These are phyloP conservation scores for Epichloe elymi DNA, from an alignment of 2,329 filamentous ascomycete genomes.

Conservation along the genomic window DNA sequence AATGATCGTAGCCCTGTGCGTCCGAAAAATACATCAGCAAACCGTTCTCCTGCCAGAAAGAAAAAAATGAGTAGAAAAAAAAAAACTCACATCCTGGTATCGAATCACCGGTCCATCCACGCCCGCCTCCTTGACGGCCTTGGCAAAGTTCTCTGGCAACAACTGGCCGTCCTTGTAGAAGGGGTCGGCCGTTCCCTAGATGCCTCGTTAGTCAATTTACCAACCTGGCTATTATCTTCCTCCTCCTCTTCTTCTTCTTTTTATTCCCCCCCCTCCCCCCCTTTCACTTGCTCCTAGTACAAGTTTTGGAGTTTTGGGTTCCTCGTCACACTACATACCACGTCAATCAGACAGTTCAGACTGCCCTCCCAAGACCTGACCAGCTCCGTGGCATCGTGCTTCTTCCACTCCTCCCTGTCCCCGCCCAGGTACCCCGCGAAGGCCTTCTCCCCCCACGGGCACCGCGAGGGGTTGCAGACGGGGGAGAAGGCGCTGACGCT, in stretches of 20 bases:
- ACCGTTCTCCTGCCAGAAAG: no score
- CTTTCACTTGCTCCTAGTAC: no score
- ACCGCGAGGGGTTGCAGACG: constrained; percentile 72
- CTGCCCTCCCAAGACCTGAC: constrained; percentile 59
- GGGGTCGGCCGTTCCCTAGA: constrained; percentile 76
- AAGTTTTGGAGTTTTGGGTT: no score
- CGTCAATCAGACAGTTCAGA: constrained; percentile 74
- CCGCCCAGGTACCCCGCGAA: constrained; percentile 82
- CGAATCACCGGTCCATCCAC: constrained; percentile 61
- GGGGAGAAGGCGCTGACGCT: constrained; percentile 84
- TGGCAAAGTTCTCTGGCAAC: constrained; percentile 81
- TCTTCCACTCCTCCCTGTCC: constrained; percentile 64
- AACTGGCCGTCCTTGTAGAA: constrained; percentile 94
- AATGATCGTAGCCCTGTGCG: constrained; percentile 76
- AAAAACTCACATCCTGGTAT: constrained; percentile 55
- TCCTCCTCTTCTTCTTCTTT: no score
- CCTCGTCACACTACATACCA: constrained; percentile 39
- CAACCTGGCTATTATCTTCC: no score
- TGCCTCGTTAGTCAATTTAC: no score
- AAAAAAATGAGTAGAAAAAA: no score
- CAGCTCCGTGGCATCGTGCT: constrained; percentile 86
- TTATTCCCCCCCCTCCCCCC: no score
- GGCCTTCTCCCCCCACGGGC: constrained; percentile 92
- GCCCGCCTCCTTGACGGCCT: constrained; percentile 64
- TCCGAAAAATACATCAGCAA: not conserved